Evolutionary conservation across 495 filamentous ascomycete genomes (phyloP), one percentile per base, ranked within the genome.

Genomic region (Evansstolkia leycettana): DNA sequence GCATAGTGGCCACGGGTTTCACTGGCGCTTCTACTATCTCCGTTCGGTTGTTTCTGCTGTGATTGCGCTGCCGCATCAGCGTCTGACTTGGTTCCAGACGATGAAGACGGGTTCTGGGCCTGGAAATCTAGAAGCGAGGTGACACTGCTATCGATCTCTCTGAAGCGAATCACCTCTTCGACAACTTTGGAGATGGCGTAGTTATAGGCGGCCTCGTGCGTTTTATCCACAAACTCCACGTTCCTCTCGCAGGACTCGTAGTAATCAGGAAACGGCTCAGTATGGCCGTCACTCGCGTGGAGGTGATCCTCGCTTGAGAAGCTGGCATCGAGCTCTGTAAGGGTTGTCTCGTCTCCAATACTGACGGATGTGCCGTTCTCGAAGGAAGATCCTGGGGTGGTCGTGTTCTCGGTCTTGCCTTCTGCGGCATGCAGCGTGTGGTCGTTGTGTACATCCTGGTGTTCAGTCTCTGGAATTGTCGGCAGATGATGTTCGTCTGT

Each of bases 191-290:
- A 37, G 30, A 62, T 33, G 3, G 54, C 50, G 12, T 43, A 39
- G 0, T 44, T 36, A 29, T 52, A 51, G 2, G 44, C 44, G 14
- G 45, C 27, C 20, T 48, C 47, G 2, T 37, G 28, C 6, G 31
- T 25, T 2, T 31, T 18, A 20, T 49, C 37, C 6, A 36, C 11
- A 2, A n/a, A 11, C 11, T 31, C 10, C 2, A 31, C 26, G n/a
- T 34, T 18, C 3, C 9, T 23, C 25, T 45, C 41, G 34, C 40
- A 47, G 2, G 40, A 42, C 7, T 53, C 50, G 17, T 52, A 40
- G 36, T 55, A 64, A 3, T 49, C 49, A 1, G 58, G 58, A 30
- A 64, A 64, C 0, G 60, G 52, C 31, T 62, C 57, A 1, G 35
- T 42, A 7, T 32, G 8, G 7, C 15, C 6, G 18, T 34, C 32